Percentiles rank a stretch among this genome's conserved stretches.
phyloP scores from a whole-genome alignment of 441 rosid species.

The Isatis lusitanica region DNA sequence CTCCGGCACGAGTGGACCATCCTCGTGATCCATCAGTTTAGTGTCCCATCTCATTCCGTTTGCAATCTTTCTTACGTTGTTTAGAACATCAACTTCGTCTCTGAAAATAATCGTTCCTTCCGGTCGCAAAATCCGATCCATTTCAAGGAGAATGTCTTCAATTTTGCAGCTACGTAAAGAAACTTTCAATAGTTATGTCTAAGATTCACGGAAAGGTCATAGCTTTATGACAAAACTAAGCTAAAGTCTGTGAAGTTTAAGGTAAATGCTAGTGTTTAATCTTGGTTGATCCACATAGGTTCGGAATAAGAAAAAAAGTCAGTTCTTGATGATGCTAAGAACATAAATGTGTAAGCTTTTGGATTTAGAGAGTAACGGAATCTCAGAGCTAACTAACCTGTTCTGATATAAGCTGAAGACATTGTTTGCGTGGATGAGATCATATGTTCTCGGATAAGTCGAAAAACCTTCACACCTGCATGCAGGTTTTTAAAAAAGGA shows the following conservation, averaged over 20 bases:
- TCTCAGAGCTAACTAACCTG: conserved; percentile 35
- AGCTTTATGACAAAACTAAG: not conserved
- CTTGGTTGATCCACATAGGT: not conserved
- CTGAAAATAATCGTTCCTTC: conserved; percentile 47
- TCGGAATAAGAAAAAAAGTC: not conserved
- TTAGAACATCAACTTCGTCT: conserved; percentile 34
- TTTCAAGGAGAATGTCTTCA: conserved; percentile 46
- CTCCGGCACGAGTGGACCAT: conserved; percentile 43
- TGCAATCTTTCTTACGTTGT: conserved; percentile 38
- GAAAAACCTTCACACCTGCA: conserved; percentile 57
- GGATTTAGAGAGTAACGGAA: not conserved
- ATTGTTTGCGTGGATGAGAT: conserved; percentile 45
- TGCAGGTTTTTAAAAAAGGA: not conserved
- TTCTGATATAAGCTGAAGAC: conserved; percentile 47
- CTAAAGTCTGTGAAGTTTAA: not conserved
- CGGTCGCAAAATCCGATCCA: conserved; percentile 49
- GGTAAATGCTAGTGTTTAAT: not conserved
- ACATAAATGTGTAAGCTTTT: not conserved
- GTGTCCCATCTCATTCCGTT: conserved; percentile 47
- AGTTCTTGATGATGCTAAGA: not conserved
- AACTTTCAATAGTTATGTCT: conserved; percentile 5
- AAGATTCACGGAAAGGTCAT: not conserved
- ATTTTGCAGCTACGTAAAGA: conserved; percentile 34
- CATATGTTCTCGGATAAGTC: conserved; percentile 55
- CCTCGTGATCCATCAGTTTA: conserved; percentile 48